Evolutionary conservation across 257 asterid genomes (phyloP), one percentile per base, ranked within the genome.

Genomic region (Lycium ferocissimum): DNA sequence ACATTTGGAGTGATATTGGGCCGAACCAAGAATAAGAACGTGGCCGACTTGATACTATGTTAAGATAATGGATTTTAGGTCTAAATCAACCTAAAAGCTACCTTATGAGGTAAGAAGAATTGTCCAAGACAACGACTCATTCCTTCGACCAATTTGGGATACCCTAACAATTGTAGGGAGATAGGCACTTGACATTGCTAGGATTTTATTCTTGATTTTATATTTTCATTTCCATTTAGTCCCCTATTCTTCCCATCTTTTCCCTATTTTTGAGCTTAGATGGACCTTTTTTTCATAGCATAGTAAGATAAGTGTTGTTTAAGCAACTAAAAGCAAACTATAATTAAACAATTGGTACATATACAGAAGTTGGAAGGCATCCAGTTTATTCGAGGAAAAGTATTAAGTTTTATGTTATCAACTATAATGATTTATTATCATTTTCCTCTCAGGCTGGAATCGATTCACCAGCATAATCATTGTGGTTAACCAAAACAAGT

Each of bases 401-500:
- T 14, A 47, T 51, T 26, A 26, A 22, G 7, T 76, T 3, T 0
- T 26, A 26, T 53, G 63, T 49, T 51, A 22, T 26, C 65, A 53
- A 26, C 18, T 22, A 51, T 75, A 38, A 49, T 51, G 4, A 20
- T 76, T 51, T 12, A 10, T 76, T 22, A 49, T 51, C 63, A 76
- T 76, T 49, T 51, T 7, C 8, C 82, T 51, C 82, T 13, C 63
- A 22, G 14, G 63, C 45, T 51, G 13, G 14, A 51, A 76, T 76
- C 11, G 14, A 51, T 26, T 51, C 13, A 22, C 63, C 81, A 47
- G 20, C 80, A 56, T 81, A 83, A 67, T 58, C 70, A 80, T 63
- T 75, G 69, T 11, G 63, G 58, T 84, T 87, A 84, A 70, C 54
- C 79, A 53, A 87, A 86, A 54, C 67, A 85, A 81, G 83, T 69